phyloP scores from a whole-genome alignment of 1,284 basidiomycete species.

The Ceratobasidium sp. region DNA sequence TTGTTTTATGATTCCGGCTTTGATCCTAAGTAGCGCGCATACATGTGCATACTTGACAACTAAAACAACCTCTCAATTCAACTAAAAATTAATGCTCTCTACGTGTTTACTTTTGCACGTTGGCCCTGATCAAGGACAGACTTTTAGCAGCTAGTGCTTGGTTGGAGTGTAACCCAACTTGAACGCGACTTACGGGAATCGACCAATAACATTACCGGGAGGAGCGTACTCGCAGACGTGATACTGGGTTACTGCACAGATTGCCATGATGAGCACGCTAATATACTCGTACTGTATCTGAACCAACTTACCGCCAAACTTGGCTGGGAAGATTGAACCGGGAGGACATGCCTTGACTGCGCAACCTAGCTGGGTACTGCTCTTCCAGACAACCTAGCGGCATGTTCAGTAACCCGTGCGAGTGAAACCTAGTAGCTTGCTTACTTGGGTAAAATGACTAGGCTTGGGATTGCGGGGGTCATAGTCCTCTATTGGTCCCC shows the following conservation, averaged over 20 bases:
- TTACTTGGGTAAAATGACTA: constrained; percentile 71
- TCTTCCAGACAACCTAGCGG: constrained; percentile 67
- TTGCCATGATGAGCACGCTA: no score
- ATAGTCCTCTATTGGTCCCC: constrained; percentile 53
- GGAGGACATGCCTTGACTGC: constrained; percentile 60
- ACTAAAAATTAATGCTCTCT: not conserved
- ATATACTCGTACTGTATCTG: not conserved
- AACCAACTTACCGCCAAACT: constrained; percentile 57
- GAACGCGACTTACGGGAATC: constrained; percentile 56
- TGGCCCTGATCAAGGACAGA: not conserved
- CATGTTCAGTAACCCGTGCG: not conserved
- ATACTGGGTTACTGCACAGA: constrained; percentile 54
- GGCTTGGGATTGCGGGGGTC: constrained; percentile 60
- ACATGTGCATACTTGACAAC: not conserved
- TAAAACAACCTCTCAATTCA: not conserved
- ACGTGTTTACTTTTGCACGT: constrained; percentile 20
- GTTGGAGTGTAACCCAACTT: no score
- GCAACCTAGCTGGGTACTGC: constrained; percentile 65
- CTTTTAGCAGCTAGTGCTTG: no score
- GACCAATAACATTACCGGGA: constrained; percentile 66
- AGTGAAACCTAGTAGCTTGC: not conserved
- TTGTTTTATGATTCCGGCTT: no score
- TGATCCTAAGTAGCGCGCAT: no score
- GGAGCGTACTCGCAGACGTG: constrained; percentile 72
- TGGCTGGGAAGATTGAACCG: constrained; percentile 55